Base-by-base conservation (phyloP, 148 eudicot species). In the Persicaria maculosa region DNA sequence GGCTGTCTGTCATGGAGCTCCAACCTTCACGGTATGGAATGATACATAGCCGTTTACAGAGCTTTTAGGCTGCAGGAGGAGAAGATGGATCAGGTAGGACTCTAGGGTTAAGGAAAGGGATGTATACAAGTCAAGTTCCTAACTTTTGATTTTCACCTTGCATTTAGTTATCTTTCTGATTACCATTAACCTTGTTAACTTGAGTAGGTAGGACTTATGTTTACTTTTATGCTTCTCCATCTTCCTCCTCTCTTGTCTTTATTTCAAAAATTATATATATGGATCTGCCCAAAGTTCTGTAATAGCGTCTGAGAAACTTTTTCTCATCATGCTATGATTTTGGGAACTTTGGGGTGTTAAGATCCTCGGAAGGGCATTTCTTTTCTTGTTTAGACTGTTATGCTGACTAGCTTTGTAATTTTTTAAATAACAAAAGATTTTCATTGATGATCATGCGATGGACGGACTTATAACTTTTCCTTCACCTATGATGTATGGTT, bases 1-100 rank as follows among this genome's bases (percentile, higher is more conserved):
- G 77, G 85, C 78, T 0, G 80, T 68, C 17, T 74, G 83, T 25
- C 79, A 86, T 45, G 90, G 83, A 45, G 77, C 80, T 62, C 86
- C 87, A 5, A 81, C 86, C 0, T 92, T 92, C 74, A 86, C 90
- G 0, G 90, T 85, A 19, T 93, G 96, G 96, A 87, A 90, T 69
- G 89, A 88, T 62, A 64, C 91, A 9, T 92, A 77, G 75, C 2
- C 1, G 14, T 74, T 74, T 14, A 25, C 15, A 48, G 12, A 36
- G 54, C 0, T 46, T 17, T 31, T 53, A 44, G 14, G n/a, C 12
- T 4, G 6, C 3, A 31, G 40, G 40, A 31, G 40, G 40, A 31
- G 40, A 31, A 31, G 40, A 31, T 31, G 40, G 40, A 31, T 31
- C 40, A 31, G 40, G 40, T 31, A 31, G 40, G 40, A 31, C 40